These are phyloP conservation scores for Sordaria brevicollis DNA, from an alignment of 495 filamentous ascomycete species.

Conservation along the genomic window DNA sequence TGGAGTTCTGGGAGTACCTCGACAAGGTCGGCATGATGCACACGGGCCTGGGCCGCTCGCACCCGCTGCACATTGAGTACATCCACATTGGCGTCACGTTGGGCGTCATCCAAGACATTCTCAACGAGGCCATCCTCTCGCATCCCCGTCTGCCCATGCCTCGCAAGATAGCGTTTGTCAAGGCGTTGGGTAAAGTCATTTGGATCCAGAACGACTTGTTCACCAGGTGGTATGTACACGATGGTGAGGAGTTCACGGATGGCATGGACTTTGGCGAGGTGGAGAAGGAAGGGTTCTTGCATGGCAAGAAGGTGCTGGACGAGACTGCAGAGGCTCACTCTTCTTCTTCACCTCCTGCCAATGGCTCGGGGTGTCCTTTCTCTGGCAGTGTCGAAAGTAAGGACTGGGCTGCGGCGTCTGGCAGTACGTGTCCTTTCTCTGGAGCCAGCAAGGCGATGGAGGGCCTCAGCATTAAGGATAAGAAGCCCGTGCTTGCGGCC, in stretches of 20 bases:
- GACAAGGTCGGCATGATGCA: constrained; percentile 75
- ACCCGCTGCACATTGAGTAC: constrained; percentile 64
- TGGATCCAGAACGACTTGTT: constrained; percentile 79
- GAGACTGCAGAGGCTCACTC: constrained; percentile 12
- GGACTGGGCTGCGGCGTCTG: neutral
- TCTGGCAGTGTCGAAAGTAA: neutral
- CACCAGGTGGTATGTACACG: constrained; percentile 61
- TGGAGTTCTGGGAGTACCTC: constrained; percentile 70
- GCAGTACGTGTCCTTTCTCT: constrained; percentile 12
- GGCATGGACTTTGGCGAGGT: constrained; percentile 47
- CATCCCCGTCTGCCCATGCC: constrained; percentile 52
- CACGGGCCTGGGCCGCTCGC: constrained; percentile 49
- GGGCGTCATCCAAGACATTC: constrained; percentile 62
- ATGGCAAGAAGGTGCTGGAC: constrained; percentile 33
- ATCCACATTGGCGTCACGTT: constrained; percentile 61
- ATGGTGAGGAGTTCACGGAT: constrained; percentile 60
- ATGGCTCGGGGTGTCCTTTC: neutral
- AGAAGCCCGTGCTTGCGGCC: neutral
- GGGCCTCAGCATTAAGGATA: constrained; percentile 4
- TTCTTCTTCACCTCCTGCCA: neutral
- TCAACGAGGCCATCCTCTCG: constrained; percentile 61
- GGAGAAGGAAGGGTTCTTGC: constrained; percentile 50
- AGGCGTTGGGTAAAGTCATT: constrained; percentile 47
- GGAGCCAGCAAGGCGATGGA: constrained; percentile 4
- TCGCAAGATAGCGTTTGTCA: constrained; percentile 57